phyloP scores from a whole-genome alignment of 1,284 basidiomycete species.

The Tylopilus orsonianus region DNA sequence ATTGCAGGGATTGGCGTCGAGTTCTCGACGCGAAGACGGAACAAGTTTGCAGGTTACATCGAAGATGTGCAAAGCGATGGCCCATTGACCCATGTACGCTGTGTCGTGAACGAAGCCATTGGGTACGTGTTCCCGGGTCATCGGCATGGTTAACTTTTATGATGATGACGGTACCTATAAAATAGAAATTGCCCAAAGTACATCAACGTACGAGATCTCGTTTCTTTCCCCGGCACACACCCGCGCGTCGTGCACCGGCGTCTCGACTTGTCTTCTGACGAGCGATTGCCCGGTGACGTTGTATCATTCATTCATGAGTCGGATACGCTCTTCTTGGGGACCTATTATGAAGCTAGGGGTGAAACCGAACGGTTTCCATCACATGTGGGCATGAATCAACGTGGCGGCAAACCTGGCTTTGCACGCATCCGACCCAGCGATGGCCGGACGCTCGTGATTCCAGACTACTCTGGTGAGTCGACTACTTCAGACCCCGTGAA shows the following conservation, averaged over 20 bases:
- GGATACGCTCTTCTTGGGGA: slow-evolving; percentile 59
- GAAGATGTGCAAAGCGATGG: slow-evolving; percentile 29
- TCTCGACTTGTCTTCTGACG: slow-evolving; percentile 34
- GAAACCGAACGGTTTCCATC: slow-evolving; percentile 45
- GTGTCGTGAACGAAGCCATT: slow-evolving; percentile 54
- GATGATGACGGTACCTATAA: neutral
- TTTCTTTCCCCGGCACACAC: slow-evolving; percentile 38
- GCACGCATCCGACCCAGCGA: slow-evolving; percentile 55
- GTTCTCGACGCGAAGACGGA: slow-evolving; percentile 54
- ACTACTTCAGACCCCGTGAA: neutral
- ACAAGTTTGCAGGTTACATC: slow-evolving; percentile 60
- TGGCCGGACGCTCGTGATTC: slow-evolving; percentile 54
- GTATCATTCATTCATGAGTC: slow-evolving; percentile 47
- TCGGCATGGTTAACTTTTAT: neutral
- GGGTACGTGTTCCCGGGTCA: slow-evolving; percentile 39
- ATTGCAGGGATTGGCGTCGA: slow-evolving; percentile 64
- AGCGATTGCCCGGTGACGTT: slow-evolving; percentile 49
- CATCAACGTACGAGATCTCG: slow-evolving; percentile 54
- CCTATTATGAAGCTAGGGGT: slow-evolving; percentile 44
- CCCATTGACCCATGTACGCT: slow-evolving; percentile 19
- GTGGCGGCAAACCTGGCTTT: slow-evolving; percentile 61
- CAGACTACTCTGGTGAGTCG: slow-evolving; percentile 57
- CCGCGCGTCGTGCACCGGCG: slow-evolving; percentile 40
- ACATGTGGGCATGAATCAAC: slow-evolving; percentile 64
- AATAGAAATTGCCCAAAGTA: slow-evolving; percentile 68